Evolutionary conservation across 148 eudicot species (phyloP).

Genomic region (Cornus suecica): DNA sequence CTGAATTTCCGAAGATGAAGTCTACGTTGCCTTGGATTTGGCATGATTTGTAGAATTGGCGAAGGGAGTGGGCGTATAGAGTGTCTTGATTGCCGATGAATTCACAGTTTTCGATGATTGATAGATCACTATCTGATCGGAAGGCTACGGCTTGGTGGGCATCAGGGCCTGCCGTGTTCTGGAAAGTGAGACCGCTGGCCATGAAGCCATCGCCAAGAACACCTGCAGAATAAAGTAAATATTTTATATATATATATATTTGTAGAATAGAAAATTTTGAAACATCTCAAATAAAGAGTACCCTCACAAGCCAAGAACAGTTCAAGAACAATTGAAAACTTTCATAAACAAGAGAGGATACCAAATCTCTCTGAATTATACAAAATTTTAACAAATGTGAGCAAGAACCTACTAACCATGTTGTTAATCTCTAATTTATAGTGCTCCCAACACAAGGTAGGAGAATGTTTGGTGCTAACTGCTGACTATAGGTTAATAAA

Average conservation of each 20-base stretch:
- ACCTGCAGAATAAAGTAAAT: conserved; percentile 28
- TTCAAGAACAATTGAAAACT: no score
- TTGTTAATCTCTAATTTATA: neutral
- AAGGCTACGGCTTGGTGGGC: conserved; percentile 91
- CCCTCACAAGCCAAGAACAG: no score
- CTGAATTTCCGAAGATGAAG: conserved; percentile 83
- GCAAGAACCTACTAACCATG: neutral
- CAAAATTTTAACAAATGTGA: no score
- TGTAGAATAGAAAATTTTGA: neutral
- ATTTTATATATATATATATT: no score
- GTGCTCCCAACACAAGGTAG: neutral
- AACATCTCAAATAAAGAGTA: neutral
- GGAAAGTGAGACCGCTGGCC: conserved; percentile 73
- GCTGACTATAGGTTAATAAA: neutral
- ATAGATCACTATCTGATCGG: conserved; percentile 77
- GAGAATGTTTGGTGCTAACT: neutral
- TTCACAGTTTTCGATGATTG: conserved; percentile 68
- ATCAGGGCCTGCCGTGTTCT: conserved; percentile 80
- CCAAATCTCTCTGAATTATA: no score
- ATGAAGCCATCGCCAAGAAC: conserved; percentile 83
- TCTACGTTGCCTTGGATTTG: conserved; percentile 77
- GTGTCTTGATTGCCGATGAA: conserved; percentile 93
- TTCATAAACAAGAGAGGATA: no score
- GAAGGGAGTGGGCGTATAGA: conserved; percentile 74
- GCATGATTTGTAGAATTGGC: conserved; percentile 76